Evolutionary conservation across 2,329 filamentous ascomycete genomes (phyloP), one percentile per base, ranked within the genome.

Genomic region (Colletotrichum sp.): DNA sequence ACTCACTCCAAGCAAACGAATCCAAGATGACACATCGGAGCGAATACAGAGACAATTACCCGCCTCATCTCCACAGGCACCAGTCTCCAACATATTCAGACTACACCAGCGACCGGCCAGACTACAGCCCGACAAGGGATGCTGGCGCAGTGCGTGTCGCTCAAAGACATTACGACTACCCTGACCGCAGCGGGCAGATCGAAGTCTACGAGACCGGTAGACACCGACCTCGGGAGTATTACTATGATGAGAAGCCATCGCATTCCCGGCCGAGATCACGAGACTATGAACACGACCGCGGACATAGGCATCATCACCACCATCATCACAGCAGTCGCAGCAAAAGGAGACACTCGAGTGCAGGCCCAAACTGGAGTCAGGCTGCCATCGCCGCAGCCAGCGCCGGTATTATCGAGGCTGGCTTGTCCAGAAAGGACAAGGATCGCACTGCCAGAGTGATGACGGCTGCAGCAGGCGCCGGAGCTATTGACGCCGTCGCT

Each of bases 401-500:
- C 39, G 73, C 73, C 19, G 73, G 73, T 22, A 65, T 75, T 15
- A 68, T 73, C 19, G 73, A 75, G 22, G 73, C 73, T 1, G 70
- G 70, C 0, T 27, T 75, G n/a, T 72, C 70, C 5, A 39, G 73
- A 11, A 32, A 69, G 22, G 73, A 75, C 19, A 52, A 65, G n/a
- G 64, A 75, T 39, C 65, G 59, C 3, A 55, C 70, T 13, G 25
- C 73, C 6, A 65, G 73, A 32, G 70, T 75, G 3, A 27, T 75
- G 39, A 75, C 73, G 13, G 73, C 73, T 3, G 73, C 73, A 15
- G 70, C 70, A n/a, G 73, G 69, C 4, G 73, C 73, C 1, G 73
- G 73, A 3, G 64, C 64, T 1, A 65, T 75, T 19, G 73, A 73
- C 4, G 70, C 61, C n/a, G 57, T 75, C 16, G 64, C 64, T 5